Percentiles rank a stretch among this genome's conserved stretches.
phyloP scores from a whole-genome alignment of 2,329 filamentous ascomycete genomes.

The Ophiostoma populinum region DNA sequence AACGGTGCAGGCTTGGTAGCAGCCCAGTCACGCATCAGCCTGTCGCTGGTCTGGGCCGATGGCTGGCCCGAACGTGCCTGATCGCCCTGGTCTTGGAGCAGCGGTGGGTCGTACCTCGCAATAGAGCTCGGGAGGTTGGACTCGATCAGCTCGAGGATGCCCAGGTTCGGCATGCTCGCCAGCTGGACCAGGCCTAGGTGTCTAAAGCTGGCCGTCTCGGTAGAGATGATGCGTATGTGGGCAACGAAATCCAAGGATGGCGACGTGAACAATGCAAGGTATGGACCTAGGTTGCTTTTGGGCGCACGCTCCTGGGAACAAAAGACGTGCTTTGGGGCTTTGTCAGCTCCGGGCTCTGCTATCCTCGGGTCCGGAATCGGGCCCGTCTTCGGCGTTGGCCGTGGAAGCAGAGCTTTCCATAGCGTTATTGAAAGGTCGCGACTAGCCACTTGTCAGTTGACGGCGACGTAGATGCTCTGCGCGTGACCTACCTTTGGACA shows the following conservation, averaged over 20 bases:
- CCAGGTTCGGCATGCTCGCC: constrained; percentile 27
- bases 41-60: constrained; percentile 21
- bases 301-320: neutral
- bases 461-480: neutral
- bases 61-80: too few relatives aligned
- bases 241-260: constrained; percentile 14
- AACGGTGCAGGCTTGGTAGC: constrained; percentile 23
- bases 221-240: constrained; percentile 13
- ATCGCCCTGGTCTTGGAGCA: neutral
- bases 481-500: neutral
- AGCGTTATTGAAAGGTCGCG: neutral
- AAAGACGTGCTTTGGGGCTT: constrained; percentile 1
- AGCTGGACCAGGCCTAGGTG: constrained; percentile 24
- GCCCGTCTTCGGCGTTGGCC: neutral
- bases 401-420: neutral
- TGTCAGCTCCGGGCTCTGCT: too few relatives aligned
- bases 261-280: constrained; percentile 3
- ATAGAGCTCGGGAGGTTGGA: constrained; percentile 6
- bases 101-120: neutral
- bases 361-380: neutral
- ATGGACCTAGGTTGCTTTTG: constrained; percentile 2
- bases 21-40: constrained; percentile 29
- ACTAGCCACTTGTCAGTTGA: neutral
- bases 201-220: constrained; percentile 7
- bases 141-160: constrained; percentile 28